Percentiles rank a stretch among this genome's conserved stretches.
Evolutionary conservation across 169 alveolate genomes (phyloP).

Genomic region (Toxoplasma gondii): DNA sequence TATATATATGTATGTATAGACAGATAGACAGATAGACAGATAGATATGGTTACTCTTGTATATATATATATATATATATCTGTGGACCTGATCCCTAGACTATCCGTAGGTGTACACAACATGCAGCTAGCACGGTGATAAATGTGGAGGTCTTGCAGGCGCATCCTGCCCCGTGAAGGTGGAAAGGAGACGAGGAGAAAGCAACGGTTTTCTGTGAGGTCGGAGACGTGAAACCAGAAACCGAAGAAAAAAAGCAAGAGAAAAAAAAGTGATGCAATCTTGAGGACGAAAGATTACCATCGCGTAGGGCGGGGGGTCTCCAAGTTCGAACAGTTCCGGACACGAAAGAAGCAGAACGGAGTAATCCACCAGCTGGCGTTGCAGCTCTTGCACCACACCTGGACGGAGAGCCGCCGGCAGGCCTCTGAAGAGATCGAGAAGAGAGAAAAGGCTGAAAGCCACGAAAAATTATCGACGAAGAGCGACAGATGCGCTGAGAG

Average conservation of each 20-base stretch:
- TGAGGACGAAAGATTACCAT: background rate
- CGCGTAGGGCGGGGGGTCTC: constrained; percentile 12
- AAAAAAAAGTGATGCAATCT: no score
- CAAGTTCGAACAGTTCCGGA: constrained; percentile 56
- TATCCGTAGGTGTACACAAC: no score
- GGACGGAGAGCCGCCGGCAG: constrained; percentile 43
- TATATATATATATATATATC: background rate
- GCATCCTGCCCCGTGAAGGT: no score
- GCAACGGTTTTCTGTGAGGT: no score
- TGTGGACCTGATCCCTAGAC: no score
- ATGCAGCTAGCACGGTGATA: no score
- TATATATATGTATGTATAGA: background rate
- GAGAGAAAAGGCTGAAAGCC: background rate
- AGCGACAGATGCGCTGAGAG: background rate
- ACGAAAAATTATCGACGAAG: no score
- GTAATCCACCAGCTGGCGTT: constrained; percentile 50
- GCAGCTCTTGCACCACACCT: constrained; percentile 4
- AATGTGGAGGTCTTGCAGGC: no score
- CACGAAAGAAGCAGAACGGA: constrained; percentile 49
- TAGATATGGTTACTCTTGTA: background rate
- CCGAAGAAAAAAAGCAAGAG: no score
- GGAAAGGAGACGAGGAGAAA: no score
- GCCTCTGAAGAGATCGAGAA: constrained; percentile 27
- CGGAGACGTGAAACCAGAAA: no score
- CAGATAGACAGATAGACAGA: no score